Evolutionary conservation across 2,329 filamentous ascomycete genomes (phyloP).

Genomic region (Graphiopsis chlorocephala): DNA sequence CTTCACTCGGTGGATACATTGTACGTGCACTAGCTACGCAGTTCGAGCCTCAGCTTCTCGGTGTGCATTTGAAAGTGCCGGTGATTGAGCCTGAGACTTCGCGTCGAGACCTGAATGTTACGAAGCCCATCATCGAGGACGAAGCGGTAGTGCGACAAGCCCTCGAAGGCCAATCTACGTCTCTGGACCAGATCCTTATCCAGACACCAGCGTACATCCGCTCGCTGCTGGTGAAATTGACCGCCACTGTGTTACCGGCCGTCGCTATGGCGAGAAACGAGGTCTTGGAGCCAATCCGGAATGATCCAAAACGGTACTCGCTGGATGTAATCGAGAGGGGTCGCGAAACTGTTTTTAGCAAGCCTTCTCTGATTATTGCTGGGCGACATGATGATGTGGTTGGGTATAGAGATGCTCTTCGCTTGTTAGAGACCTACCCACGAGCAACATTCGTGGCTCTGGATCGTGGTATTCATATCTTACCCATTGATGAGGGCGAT

Average conservation of each 20-base stretch:
- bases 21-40: constrained; percentile 16
- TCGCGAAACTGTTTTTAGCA: constrained; percentile 10
- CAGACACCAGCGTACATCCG: constrained; percentile 17
- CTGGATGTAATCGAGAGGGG: constrained; percentile 8
- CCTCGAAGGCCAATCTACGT: neutral
- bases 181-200: constrained; percentile 14
- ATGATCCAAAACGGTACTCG: neutral
- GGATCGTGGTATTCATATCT: constrained; percentile 15
- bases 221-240: neutral
- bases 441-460: constrained; percentile 17
- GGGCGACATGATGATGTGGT: constrained; percentile 18
- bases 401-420: constrained; percentile 18
- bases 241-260: constrained; percentile 4
- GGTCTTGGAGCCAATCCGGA: constrained; percentile 1
- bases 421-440: constrained; percentile 14
- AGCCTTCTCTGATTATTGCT: constrained; percentile 17
- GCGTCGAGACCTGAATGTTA: constrained; percentile 14
- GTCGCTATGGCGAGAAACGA: constrained; percentile 2
- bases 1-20: constrained; percentile 18
- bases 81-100: constrained; percentile 13
- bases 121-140: constrained; percentile 10
- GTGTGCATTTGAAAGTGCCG: constrained; percentile 17
- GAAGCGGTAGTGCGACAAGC: neutral
- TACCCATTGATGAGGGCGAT: constrained; percentile 17
- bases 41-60: constrained; percentile 5